Conservation (phyloP, 1,284 basidiomycete genomes). For the Leccinum fuscescens region DNA sequence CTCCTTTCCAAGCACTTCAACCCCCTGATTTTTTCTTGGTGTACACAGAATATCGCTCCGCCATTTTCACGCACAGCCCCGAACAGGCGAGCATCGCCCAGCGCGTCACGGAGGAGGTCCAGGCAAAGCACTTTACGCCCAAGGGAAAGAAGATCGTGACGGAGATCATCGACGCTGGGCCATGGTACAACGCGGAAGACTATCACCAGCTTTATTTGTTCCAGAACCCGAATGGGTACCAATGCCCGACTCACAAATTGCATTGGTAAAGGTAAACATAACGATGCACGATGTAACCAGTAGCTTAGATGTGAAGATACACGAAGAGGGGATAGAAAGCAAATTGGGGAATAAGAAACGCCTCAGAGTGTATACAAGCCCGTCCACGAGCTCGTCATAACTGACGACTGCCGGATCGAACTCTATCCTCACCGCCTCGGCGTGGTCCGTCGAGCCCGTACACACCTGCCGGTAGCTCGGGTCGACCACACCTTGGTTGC, state of each 20-base stretch:
- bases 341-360: conserved; percentile 22
- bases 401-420: conserved; percentile 79
- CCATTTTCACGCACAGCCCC: conserved; percentile 80
- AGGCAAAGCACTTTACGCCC: conserved; percentile 79
- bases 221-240: conserved; percentile 60
- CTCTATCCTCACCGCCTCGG: conserved; percentile 84
- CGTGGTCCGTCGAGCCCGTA: conserved; percentile 81
- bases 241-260: conserved; percentile 53
- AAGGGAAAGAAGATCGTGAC: conserved; percentile 80
- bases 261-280: conserved; percentile 41
- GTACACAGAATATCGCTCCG: conserved; percentile 84
- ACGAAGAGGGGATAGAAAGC: not conserved
- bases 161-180: conserved; percentile 58
- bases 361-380: conserved; percentile 44
- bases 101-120: conserved; percentile 81
- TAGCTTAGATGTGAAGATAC: not conserved
- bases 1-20: not conserved
- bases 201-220: conserved; percentile 87
- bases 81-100: conserved; percentile 78
- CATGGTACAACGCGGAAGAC: conserved; percentile 83
- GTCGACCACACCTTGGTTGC: conserved; percentile 50
- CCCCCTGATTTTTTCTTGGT: conserved; percentile 1
- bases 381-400: conserved; percentile 77
- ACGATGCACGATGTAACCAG: not conserved
- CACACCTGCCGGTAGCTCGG: conserved; percentile 81